Percentiles rank a stretch among this genome's conserved stretches.
These are phyloP conservation scores for Phytophthora foliorum DNA, from an alignment of 352 stramenopile species.

Conservation along the genomic window DNA sequence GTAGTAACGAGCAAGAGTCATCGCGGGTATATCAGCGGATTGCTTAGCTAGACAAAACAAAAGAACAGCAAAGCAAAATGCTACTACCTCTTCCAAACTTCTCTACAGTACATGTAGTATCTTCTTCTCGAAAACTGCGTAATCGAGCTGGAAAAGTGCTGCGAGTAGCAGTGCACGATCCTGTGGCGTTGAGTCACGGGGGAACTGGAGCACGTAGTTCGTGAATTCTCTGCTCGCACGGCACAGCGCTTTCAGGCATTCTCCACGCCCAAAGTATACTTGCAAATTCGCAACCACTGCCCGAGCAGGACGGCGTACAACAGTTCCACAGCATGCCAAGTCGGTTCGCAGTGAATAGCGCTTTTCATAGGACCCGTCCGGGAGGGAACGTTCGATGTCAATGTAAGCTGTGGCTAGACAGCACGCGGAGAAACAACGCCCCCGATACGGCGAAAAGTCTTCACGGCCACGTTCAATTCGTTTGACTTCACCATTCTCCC, in stretches of 20 bases:
- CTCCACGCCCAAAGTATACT: constrained; percentile 51
- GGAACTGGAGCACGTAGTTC: constrained; percentile 75
- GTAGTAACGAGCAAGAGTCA: too few relatives aligned
- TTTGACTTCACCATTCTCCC: constrained; percentile 18
- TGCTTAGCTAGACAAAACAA: background rate
- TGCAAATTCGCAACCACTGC: constrained; percentile 71
- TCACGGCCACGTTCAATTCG: constrained; percentile 61
- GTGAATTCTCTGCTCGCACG: constrained; percentile 54
- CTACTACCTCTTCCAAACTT: background rate
- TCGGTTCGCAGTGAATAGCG: constrained; percentile 65
- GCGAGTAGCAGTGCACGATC: constrained; percentile 68
- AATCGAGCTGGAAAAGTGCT: constrained; percentile 71
- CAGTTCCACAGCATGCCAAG: constrained; percentile 73
- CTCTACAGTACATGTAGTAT: constrained; percentile 4
- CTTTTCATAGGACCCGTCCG: constrained; percentile 65
- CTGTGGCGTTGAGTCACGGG: constrained; percentile 56
- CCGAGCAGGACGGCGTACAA: constrained; percentile 68
- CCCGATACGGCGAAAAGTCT: constrained; percentile 65
- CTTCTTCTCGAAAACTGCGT: constrained; percentile 60
- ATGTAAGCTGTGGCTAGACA: constrained; percentile 75
- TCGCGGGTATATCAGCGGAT: too few relatives aligned
- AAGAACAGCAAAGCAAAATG: constrained; percentile 7
- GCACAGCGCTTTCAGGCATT: constrained; percentile 41
- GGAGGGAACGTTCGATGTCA: constrained; percentile 61
- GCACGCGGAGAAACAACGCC: constrained; percentile 47